A percentile compares a stretch with the other conserved stretches of the same genome.
These are phyloP conservation scores for Przewalskia tangutica DNA, from an alignment of 257 asterid genomes.

Conservation along the genomic window DNA sequence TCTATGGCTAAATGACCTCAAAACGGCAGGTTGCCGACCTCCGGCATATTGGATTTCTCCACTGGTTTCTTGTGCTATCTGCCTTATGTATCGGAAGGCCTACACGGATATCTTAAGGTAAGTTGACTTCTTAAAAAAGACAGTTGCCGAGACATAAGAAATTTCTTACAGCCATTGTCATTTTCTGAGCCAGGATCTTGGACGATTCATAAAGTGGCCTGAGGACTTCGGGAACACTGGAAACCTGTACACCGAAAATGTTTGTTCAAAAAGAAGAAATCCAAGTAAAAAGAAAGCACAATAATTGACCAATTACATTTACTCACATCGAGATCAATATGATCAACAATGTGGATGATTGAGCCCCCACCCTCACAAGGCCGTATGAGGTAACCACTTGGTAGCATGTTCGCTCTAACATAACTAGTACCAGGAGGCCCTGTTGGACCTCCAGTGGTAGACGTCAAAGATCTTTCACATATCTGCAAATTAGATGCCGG, in stretches of 20 bases:
- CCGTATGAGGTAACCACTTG: conserved; percentile 82
- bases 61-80: conserved; percentile 81
- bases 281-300: neutral
- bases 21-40: conserved; percentile 84
- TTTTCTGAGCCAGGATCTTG: conserved; percentile 84
- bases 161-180: conserved; percentile 81
- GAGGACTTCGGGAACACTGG: conserved; percentile 86
- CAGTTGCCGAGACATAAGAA: neutral
- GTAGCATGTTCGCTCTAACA: conserved; percentile 83
- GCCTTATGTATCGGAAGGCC: conserved; percentile 81
- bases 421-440: conserved; percentile 72
- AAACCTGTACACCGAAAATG: conserved; percentile 30
- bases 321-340: conserved; percentile 72
- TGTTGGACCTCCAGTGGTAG: conserved; percentile 73
- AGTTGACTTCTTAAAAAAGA: neutral
- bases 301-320: neutral
- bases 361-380: conserved; percentile 99
- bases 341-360: conserved; percentile 84
- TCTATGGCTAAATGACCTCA: conserved; percentile 78
- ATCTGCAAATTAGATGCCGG: conserved; percentile 30
- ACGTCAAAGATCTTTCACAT: conserved; percentile 83
- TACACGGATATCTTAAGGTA: conserved; percentile 5
- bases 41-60: conserved; percentile 77
- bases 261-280: neutral
- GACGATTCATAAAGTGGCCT: conserved; percentile 97